Evolutionary conservation across 1,139 yeast genomes (phyloP).

Genomic region (Zhuliangozyma parablackwelliae): DNA sequence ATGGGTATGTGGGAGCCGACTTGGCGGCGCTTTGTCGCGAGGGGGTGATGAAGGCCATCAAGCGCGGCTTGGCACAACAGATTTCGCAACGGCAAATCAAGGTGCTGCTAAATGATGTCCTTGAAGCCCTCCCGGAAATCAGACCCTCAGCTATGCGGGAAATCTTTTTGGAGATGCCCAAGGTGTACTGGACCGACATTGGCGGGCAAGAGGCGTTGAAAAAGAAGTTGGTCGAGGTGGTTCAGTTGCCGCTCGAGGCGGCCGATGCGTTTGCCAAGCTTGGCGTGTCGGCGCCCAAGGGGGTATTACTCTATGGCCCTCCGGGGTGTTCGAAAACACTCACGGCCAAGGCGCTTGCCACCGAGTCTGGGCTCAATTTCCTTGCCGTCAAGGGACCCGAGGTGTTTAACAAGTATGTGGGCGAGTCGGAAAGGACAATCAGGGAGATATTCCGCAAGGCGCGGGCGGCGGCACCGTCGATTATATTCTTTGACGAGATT

Average conservation of each 20-base stretch:
- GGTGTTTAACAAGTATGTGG: slow-evolving; percentile 88
- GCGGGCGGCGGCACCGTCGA: slow-evolving; percentile 87
- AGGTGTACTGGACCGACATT: slow-evolving; percentile 88
- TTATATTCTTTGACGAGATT: slow-evolving; percentile 90
- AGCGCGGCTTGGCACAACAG: slow-evolving; percentile 41
- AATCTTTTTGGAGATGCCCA: slow-evolving; percentile 88
- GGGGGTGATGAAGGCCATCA: slow-evolving; percentile 79
- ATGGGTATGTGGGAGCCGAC: slow-evolving; percentile 74
- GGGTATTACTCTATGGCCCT: slow-evolving; percentile 87
- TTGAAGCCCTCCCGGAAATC: slow-evolving; percentile 66
- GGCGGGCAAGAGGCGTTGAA: slow-evolving; percentile 91
- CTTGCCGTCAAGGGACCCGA: slow-evolving; percentile 96
- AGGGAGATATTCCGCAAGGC: slow-evolving; percentile 90
- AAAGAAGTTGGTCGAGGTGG: slow-evolving; percentile 77
- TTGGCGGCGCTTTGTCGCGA: slow-evolving; percentile 83
- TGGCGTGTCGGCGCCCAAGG: slow-evolving; percentile 89
- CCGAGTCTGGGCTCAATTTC: slow-evolving; percentile 90
- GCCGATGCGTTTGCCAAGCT: slow-evolving; percentile 68
- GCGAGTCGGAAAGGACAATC: slow-evolving; percentile 86
- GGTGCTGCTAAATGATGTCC: slow-evolving; percentile 49
- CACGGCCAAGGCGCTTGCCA: slow-evolving; percentile 91
- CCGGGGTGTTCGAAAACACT: slow-evolving; percentile 96
- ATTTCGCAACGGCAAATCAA: slow-evolving; percentile 22
- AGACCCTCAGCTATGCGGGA: slow-evolving; percentile 98
- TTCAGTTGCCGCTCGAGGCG: slow-evolving; percentile 85